Percentiles rank a stretch among this genome's conserved stretches.
Conservation (phyloP, 768 basidiomycete species). For the Podaxis sp. region DNA sequence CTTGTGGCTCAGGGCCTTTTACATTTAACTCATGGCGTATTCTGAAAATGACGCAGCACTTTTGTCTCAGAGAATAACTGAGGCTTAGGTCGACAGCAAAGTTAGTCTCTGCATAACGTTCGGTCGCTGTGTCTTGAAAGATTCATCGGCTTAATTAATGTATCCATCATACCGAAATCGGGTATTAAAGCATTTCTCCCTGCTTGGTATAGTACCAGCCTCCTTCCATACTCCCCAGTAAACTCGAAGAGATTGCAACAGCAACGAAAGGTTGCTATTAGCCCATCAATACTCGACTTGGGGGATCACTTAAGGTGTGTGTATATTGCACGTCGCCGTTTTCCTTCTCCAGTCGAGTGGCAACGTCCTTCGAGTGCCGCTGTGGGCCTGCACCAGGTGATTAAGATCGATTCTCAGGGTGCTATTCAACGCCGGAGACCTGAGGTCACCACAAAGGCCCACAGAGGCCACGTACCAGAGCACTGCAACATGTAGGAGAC, state of each 20-base stretch:
- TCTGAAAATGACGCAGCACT: neutral
- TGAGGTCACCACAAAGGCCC: neutral
- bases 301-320: no score
- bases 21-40: neutral
- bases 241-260: no score
- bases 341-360: neutral
- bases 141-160: neutral
- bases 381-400: neutral
- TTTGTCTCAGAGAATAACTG: neutral
- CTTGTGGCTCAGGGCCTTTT: neutral
- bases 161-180: neutral
- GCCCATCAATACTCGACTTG: no score
- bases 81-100: neutral
- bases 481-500: no score
- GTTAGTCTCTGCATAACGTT: neutral
- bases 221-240: no score
- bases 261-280: no score
- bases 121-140: neutral
- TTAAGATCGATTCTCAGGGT: neutral
- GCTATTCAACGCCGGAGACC: neutral
- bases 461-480: no score
- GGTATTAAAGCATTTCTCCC: neutral
- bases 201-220: neutral
- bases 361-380: neutral
- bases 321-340: neutral